Percentiles rank a stretch among this genome's conserved stretches.
Evolutionary conservation across 768 basidiomycete genomes (phyloP).

Genomic region (Solioccasus polychromus): DNA sequence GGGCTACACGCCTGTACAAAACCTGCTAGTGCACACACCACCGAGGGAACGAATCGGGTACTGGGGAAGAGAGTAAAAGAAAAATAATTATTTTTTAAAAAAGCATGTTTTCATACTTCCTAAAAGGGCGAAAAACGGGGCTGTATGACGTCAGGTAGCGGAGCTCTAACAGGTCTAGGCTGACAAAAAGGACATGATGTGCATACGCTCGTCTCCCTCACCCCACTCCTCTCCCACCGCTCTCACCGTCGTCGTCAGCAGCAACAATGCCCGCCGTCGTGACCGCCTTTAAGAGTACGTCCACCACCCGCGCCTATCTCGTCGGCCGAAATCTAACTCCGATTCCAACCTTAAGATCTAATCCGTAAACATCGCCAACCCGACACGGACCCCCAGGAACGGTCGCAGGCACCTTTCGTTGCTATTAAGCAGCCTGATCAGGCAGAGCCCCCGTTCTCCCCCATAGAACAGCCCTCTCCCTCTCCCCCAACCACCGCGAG

Average conservation of each 20-base stretch:
- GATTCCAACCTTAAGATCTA: conserved; percentile 50
- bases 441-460: conserved; percentile 35
- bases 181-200: conserved; percentile 31
- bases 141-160: conserved; percentile 33
- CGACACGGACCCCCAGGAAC: conserved; percentile 32
- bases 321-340: conserved; percentile 15
- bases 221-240: neutral
- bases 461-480: conserved; percentile 34
- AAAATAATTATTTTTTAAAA: too few species aligned
- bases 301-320: conserved; percentile 1
- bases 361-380: conserved; percentile 61
- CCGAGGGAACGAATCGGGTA: conserved; percentile 46
- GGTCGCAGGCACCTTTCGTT: conserved; percentile 19
- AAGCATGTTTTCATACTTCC: neutral
- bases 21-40: conserved; percentile 63
- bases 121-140: conserved; percentile 7
- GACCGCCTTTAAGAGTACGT: conserved; percentile 84
- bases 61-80: conserved; percentile 38
- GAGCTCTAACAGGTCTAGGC: conserved; percentile 29
- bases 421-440: conserved; percentile 35
- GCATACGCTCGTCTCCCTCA: conserved; percentile 3
- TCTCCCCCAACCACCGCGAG: conserved; percentile 14
- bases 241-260: conserved; percentile 8
- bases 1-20: conserved; percentile 76
- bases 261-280: conserved; percentile 67